phyloP scores from a whole-genome alignment of 1,284 basidiomycete genomes.

The Heterobasidion parviporum region DNA sequence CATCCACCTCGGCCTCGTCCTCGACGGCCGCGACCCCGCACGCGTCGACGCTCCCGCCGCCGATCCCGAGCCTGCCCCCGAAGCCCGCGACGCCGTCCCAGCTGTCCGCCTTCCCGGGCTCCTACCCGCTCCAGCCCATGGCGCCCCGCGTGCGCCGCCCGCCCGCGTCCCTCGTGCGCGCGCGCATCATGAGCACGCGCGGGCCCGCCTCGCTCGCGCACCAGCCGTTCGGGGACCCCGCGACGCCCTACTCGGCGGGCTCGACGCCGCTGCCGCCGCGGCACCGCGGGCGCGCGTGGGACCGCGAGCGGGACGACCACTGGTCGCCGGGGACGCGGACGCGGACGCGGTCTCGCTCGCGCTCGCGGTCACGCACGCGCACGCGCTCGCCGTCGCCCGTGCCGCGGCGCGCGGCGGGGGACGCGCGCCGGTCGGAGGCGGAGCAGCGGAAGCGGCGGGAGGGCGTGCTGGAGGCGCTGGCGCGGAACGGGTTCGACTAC shows the following conservation, averaged over 20 bases:
- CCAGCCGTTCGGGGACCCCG: slow-evolving; percentile 1
- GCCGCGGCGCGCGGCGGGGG: slow-evolving; percentile 24
- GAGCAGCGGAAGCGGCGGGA: slow-evolving; percentile 31
- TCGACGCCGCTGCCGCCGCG: slow-evolving; percentile 10
- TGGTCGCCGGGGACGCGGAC: slow-evolving; percentile 10
- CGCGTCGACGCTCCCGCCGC: slow-evolving; percentile 4
- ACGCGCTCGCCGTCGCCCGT: slow-evolving; percentile 42
- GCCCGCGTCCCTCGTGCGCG: slow-evolving; percentile 17
- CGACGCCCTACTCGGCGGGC: slow-evolving; percentile 7
- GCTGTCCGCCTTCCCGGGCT: slow-evolving; percentile 3
- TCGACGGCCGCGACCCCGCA: background rate
- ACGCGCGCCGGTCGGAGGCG: slow-evolving; percentile 17
- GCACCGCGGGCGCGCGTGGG: background rate
- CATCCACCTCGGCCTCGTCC: background rate
- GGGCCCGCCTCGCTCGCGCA: slow-evolving; percentile 7
- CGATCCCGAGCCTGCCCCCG: slow-evolving; percentile 7
- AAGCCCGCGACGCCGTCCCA: slow-evolving; percentile 10
- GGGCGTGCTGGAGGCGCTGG: slow-evolving; percentile 44
- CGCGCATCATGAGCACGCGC: slow-evolving; percentile 14
- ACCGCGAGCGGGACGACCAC: slow-evolving; percentile 8
- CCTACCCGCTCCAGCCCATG: slow-evolving; percentile 10
- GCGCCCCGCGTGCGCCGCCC: slow-evolving; percentile 17
- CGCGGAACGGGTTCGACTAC: slow-evolving; percentile 56
- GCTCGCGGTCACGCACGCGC: slow-evolving; percentile 12
- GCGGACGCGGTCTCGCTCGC: slow-evolving; percentile 39